phyloP scores from a whole-genome alignment of 2,329 filamentous ascomycete genomes.

The Didymella segeticola region DNA sequence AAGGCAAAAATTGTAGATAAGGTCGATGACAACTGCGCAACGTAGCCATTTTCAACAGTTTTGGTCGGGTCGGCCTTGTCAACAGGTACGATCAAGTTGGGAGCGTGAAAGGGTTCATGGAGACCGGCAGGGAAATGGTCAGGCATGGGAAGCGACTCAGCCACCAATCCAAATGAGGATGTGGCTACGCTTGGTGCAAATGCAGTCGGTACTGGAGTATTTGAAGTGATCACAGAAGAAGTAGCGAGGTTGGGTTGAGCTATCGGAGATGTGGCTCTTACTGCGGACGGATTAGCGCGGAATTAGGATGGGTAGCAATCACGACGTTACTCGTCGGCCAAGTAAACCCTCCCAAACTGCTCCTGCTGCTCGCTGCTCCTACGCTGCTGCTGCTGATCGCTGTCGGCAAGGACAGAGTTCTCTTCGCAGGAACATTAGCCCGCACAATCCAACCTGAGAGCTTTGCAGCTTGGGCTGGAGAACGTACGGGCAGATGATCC shows the following conservation, averaged over 20 bases:
- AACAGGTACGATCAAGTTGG: slow-evolving; percentile 49
- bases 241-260: slow-evolving; percentile 19
- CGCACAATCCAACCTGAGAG: slow-evolving; percentile 29
- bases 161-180: slow-evolving; percentile 2
- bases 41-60: slow-evolving; percentile 50
- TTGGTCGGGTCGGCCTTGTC: slow-evolving; percentile 46
- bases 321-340: slow-evolving; percentile 1
- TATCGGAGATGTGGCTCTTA: slow-evolving; percentile 14
- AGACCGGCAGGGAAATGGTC: slow-evolving; percentile 36
- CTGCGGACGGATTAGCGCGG: neutral
- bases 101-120: slow-evolving; percentile 44
- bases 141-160: slow-evolving; percentile 11
- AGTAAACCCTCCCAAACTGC: slow-evolving; percentile 5
- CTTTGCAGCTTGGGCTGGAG: slow-evolving; percentile 17
- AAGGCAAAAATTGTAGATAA: slow-evolving; percentile 56
- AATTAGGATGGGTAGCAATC: neutral
- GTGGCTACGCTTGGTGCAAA: neutral
- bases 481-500: slow-evolving; percentile 18
- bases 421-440: slow-evolving; percentile 39
- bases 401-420: slow-evolving; percentile 7
- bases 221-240: slow-evolving; percentile 11
- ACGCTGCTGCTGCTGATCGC: slow-evolving; percentile 21
- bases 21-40: slow-evolving; percentile 49
- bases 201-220: slow-evolving; percentile 1
- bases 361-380: slow-evolving; percentile 14